Base-by-base conservation (phyloP, 306 rosid species). In the Styphnolobium japonicum region DNA sequence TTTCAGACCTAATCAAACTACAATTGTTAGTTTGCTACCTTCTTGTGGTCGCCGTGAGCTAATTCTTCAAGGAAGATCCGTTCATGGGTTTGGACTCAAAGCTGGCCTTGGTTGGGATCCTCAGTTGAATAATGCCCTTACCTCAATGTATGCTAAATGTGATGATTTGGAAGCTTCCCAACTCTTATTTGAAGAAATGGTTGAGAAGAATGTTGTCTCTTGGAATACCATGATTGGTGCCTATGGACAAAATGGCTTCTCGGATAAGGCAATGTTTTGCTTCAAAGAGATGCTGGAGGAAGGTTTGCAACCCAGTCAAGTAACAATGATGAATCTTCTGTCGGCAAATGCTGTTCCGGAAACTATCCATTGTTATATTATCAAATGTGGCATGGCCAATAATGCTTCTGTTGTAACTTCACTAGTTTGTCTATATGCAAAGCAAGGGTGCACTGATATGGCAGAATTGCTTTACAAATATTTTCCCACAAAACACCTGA, bases 141-240 rank as follows among this genome's bases (percentile, higher is more conserved):
- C 85, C 49, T 90, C 93, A 0, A 90, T 93, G 93, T 91, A 93
- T 85, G 93, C 91, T 10, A 93, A 88, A 76, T 91, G 84, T 68
- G 87, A 72, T 36, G 86, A 88, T 80, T 80, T 91, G 87, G 86
- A 74, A 76, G 87, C 89, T 2, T 87, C 93, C 0, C 86, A 80
- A 55, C 51, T 75, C 74, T 83, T 88, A 77, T 93, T 93, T 78
- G 77, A 71, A 27, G 93, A 91, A 81, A 88, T 85, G 72, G 82
- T 0, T 18, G 87, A 85, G 45, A 91, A 81, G 75, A 82, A 85
- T 74, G 88, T 90, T 46, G 92, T 90, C 68, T 88, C 97, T 57
- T 91, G 93, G 98, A 93, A 93, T 79, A 86, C 95, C 67, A 91
- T 93, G 94, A 88, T 93, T 72, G 91, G 91, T 73, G 97, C 88